Evolutionary conservation across 2,329 filamentous ascomycete genomes (phyloP).

Genomic region (Pseudocercospora eumusae): DNA sequence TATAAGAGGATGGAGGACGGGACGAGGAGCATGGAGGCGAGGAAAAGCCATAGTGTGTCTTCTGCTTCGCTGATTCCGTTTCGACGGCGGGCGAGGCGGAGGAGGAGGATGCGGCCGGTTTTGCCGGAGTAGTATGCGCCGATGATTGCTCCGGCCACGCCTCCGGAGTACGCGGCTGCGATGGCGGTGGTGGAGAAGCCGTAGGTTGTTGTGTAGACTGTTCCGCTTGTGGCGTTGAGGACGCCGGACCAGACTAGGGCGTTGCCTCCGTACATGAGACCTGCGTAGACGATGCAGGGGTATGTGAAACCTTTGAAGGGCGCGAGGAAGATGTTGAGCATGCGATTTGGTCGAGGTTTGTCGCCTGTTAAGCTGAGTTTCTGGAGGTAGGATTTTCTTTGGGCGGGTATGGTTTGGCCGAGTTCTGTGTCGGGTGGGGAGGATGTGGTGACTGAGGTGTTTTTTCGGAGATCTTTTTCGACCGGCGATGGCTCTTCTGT

Average conservation of each 20-base stretch:
- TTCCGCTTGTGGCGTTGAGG: conserved; percentile 36
- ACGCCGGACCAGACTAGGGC: conserved; percentile 32
- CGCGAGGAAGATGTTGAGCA: conserved; percentile 43
- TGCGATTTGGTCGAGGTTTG: conserved; percentile 44
- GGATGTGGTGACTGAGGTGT: conserved; percentile 1
- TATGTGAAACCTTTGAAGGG: conserved; percentile 34
- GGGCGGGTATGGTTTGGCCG: conserved; percentile 36
- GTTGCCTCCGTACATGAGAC: conserved; percentile 34
- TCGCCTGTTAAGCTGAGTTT: conserved; percentile 45
- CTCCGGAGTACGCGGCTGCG: conserved; percentile 42
- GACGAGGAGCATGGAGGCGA: conserved; percentile 43
- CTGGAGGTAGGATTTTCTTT: conserved; percentile 46
- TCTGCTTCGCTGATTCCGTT: conserved; percentile 45
- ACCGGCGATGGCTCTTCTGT: background rate
- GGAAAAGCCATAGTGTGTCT: conserved; percentile 40
- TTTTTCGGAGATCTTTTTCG: conserved; percentile 13
- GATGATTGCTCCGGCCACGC: conserved; percentile 41
- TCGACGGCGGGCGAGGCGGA: conserved; percentile 42
- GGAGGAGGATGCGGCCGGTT: conserved; percentile 39
- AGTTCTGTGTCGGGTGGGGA: conserved; percentile 29
- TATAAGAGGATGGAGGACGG: conserved; percentile 48
- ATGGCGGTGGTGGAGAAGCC: conserved; percentile 43
- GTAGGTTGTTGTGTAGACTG: conserved; percentile 41
- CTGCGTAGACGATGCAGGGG: conserved; percentile 31
- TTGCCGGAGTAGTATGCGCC: conserved; percentile 40